Evolutionary conservation across 495 filamentous ascomycete species (phyloP).

Genomic region (Sordaria brevicollis): DNA sequence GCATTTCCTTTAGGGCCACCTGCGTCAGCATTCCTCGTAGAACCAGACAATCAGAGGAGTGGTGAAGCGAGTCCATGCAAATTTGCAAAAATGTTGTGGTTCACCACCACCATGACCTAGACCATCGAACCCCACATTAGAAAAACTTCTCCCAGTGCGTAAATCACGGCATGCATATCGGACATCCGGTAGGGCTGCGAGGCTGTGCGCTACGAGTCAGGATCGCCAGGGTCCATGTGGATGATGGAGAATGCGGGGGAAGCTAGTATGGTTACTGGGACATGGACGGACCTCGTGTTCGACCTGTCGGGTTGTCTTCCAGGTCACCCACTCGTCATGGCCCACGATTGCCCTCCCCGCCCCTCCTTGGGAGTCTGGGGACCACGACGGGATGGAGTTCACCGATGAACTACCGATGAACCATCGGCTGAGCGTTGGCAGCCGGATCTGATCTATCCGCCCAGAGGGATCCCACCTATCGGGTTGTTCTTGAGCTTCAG

Average conservation of each 20-base stretch:
- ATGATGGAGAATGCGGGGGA: slow-evolving; percentile 1
- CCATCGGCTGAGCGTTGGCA: background rate
- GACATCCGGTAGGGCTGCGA: background rate
- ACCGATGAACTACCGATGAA: background rate
- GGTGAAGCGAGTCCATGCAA: background rate
- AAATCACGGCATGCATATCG: background rate
- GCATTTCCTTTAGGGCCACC: background rate
- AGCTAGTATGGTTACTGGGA: background rate
- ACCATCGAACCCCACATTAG: background rate
- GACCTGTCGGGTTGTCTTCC: background rate
- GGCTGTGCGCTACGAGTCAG: background rate
- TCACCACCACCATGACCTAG: background rate
- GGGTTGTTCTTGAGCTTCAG: background rate
- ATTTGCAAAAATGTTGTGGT: background rate
- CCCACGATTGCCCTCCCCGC: background rate
- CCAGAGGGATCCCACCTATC: background rate
- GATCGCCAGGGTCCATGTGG: background rate
- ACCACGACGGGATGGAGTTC: background rate
- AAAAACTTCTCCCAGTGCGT: background rate
- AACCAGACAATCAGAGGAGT: background rate
- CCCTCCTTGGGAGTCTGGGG: background rate
- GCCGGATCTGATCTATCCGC: background rate
- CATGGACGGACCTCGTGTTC: background rate
- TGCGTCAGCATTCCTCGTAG: background rate
- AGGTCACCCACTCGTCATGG: background rate